phyloP scores from a whole-genome alignment of 352 stramenopile species.

The Globisporangium alternatum region DNA sequence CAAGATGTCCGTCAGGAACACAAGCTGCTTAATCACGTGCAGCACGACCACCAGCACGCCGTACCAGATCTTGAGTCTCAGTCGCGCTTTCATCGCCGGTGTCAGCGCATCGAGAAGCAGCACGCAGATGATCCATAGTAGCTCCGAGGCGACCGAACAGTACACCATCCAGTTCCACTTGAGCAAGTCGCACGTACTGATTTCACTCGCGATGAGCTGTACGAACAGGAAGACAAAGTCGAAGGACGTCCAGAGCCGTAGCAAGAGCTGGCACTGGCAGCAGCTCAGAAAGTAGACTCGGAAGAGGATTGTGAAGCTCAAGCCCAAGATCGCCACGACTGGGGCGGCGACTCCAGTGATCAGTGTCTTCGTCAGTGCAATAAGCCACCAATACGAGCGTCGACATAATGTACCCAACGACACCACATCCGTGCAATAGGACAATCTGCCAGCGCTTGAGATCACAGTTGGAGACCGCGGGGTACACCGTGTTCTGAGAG shows the following conservation, averaged over 20 bases:
- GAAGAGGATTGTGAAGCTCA: not conserved
- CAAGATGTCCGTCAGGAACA: conserved; percentile 3
- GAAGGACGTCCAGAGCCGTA: conserved; percentile 17
- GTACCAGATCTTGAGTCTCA: not conserved
- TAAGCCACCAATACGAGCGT: not conserved
- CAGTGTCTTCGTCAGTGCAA: not conserved
- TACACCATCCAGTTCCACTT: not conserved
- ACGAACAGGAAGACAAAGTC: conserved; percentile 15
- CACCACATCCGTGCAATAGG: not conserved
- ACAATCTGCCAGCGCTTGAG: not conserved
- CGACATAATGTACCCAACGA: not conserved
- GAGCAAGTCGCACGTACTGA: not conserved
- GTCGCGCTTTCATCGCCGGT: not conserved
- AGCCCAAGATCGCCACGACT: not conserved
- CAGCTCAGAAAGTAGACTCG: not conserved
- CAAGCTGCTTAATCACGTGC: not conserved
- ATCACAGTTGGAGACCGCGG: not conserved
- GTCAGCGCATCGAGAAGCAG: conserved; percentile 9
- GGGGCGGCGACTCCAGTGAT: not conserved
- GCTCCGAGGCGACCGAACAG: not conserved
- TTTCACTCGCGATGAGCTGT: conserved; percentile 1
- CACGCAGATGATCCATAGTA: conserved; percentile 6
- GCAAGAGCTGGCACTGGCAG: conserved; percentile 1
- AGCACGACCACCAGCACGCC: not conserved
- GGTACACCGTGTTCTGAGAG: not conserved